Evolutionary conservation across 768 basidiomycete genomes (phyloP).

Genomic region (Tulasnella sp.): DNA sequence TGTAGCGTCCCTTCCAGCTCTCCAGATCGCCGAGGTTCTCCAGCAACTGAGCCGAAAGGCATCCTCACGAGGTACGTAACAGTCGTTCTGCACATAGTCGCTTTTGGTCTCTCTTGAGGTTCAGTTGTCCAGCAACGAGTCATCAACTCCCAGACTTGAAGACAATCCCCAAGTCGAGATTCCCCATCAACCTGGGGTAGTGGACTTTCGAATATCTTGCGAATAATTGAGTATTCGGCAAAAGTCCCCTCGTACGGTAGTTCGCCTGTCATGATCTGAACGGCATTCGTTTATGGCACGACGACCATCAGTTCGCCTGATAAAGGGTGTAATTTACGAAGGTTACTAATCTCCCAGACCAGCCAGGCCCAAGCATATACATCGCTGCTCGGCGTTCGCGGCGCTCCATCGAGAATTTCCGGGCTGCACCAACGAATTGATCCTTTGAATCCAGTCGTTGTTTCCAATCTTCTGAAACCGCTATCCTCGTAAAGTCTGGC

Average conservation of each 20-base stretch:
- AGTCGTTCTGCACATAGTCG: background rate
- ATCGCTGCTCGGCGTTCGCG: background rate
- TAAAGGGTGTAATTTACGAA: background rate
- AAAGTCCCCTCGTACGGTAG: background rate
- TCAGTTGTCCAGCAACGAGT: background rate
- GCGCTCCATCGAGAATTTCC: background rate
- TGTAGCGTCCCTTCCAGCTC: no score
- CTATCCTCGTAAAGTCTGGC: background rate
- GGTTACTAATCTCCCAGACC: background rate
- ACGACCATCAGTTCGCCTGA: no score
- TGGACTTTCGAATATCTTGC: background rate
- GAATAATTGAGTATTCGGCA: background rate
- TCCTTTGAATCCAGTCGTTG: background rate
- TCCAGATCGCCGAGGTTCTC: no score
- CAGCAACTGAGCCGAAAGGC: no score
- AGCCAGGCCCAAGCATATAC: background rate
- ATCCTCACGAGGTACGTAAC: background rate
- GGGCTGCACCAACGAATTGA: constrained; percentile 2
- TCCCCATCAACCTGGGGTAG: background rate
- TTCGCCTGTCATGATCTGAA: background rate
- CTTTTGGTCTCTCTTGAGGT: background rate
- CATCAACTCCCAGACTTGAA: background rate
- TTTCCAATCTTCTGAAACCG: background rate
- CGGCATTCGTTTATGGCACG: background rate
- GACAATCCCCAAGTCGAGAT: background rate